These are phyloP conservation scores for Pinus taeda DNA, from an alignment of 75 land plant genomes.

Conservation along the genomic window DNA sequence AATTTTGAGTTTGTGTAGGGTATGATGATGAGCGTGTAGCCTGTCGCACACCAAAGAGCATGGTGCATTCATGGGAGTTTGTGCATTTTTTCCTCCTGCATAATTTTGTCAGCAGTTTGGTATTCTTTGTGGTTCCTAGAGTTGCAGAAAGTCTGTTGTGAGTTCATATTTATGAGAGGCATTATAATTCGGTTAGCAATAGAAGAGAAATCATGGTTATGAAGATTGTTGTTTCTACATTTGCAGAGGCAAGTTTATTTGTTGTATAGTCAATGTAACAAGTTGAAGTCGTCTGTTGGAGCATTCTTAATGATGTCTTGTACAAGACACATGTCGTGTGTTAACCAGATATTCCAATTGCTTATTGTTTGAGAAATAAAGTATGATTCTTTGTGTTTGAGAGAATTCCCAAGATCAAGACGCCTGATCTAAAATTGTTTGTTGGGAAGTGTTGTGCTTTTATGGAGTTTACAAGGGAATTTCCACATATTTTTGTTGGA, in stretches of 20 bases:
- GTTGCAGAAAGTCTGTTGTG: slow-evolving; percentile 1
- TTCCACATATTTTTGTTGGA: background rate
- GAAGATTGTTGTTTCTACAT: slow-evolving; percentile 10
- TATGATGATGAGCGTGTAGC: background rate
- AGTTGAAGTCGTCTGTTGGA: slow-evolving; percentile 3
- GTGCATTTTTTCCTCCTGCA: slow-evolving; percentile 9
- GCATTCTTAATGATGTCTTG: slow-evolving; percentile 1
- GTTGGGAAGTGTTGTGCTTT: background rate
- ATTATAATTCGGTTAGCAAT: slow-evolving; percentile 4
- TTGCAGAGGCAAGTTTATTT: slow-evolving; percentile 8
- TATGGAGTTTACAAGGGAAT: background rate
- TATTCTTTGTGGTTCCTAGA: slow-evolving; percentile 13
- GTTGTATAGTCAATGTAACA: slow-evolving; percentile 6
- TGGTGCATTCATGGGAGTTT: slow-evolving; percentile 7
- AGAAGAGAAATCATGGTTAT: slow-evolving; percentile 10
- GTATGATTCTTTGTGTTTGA: slow-evolving; percentile 12
- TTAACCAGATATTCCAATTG: slow-evolving; percentile 1
- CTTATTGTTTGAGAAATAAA: slow-evolving; percentile 6
- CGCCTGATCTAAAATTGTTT: background rate
- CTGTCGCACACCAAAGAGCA: background rate
- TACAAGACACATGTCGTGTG: slow-evolving; percentile 1
- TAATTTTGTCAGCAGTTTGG: slow-evolving; percentile 11
- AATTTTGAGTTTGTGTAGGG: background rate
- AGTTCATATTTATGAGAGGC: slow-evolving; percentile 12
- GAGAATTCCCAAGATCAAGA: background rate